These are phyloP conservation scores for Aspergillus candidus DNA, from an alignment of 2,329 filamentous ascomycete species.

Conservation along the genomic window DNA sequence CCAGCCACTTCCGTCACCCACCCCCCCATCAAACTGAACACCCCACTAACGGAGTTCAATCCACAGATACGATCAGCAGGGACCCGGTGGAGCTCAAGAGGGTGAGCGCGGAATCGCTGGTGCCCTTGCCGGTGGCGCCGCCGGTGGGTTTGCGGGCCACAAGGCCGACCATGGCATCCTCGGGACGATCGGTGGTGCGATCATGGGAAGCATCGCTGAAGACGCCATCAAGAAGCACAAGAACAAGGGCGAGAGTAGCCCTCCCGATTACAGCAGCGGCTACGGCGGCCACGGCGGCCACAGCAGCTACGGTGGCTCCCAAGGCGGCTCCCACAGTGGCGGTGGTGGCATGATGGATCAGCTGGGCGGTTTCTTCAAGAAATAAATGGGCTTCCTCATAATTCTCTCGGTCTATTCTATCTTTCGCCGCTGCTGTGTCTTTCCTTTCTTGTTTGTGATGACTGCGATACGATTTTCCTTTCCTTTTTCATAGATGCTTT, in stretches of 20 bases:
- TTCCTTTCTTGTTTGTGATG: constrained; percentile 8
- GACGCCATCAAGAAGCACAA: constrained; percentile 42
- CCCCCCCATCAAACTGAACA: neutral
- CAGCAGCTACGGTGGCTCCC: constrained; percentile 12
- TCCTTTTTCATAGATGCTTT: neutral
- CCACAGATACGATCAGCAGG: constrained; percentile 22
- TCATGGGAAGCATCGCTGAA: constrained; percentile 42
- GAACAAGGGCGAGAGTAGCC: constrained; percentile 29
- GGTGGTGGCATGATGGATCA: constrained; percentile 26
- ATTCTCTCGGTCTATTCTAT: constrained; percentile 2
- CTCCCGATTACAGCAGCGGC: constrained; percentile 14
- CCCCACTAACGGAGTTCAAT: constrained; percentile 10
- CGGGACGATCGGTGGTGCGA: constrained; percentile 43
- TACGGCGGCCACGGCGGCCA: neutral
- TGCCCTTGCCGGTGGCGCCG: constrained; percentile 42
- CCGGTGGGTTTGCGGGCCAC: constrained; percentile 43
- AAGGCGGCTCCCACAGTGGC: constrained; percentile 16
- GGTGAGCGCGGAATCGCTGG: constrained; percentile 44
- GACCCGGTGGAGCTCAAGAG: constrained; percentile 36
- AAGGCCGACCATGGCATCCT: constrained; percentile 45
- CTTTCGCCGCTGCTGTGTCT: constrained; percentile 13
- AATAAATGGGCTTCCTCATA: constrained; percentile 18
- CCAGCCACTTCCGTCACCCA: neutral
- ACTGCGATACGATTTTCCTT: constrained; percentile 10
- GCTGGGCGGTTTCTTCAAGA: constrained; percentile 35